A percentile compares a stretch with the other conserved stretches of the same genome.
These are phyloP conservation scores for Fragaria nilgerrensis DNA, from an alignment of 306 rosid genomes.

Conservation along the genomic window DNA sequence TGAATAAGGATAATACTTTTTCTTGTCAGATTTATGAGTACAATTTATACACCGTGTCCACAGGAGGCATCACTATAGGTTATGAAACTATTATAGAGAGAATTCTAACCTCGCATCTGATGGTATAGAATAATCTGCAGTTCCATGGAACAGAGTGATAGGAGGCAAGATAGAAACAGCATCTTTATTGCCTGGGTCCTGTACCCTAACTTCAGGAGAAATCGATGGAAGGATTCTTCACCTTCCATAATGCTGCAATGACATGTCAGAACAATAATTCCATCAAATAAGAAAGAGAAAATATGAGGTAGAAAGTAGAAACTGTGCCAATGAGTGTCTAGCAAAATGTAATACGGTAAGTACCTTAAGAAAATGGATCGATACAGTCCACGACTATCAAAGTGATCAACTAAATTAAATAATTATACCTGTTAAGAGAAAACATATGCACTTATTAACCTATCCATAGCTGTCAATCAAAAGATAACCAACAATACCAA, in stretches of 20 bases:
- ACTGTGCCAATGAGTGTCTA: neutral
- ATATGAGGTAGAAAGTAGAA: neutral
- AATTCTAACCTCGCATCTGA: constrained; percentile 72
- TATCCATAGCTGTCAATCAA: constrained; percentile 27
- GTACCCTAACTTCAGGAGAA: constrained; percentile 74
- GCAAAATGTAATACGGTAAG: constrained; percentile 21
- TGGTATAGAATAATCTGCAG: constrained; percentile 84
- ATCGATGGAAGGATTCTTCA: constrained; percentile 56
- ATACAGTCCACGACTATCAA: constrained; percentile 73
- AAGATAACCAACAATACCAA: constrained; percentile 23
- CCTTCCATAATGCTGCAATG: constrained; percentile 91
- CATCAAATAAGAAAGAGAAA: neutral
- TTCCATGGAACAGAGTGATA: constrained; percentile 77
- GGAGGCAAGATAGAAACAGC: constrained; percentile 65
- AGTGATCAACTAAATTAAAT: constrained; percentile 69
- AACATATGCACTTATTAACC: constrained; percentile 17
- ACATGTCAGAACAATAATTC: neutral
- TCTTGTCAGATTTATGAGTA: neutral
- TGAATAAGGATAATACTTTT: neutral
- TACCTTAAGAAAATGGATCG: constrained; percentile 86
- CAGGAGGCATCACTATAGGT: neutral
- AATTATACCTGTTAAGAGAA: constrained; percentile 69
- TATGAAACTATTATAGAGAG: neutral
- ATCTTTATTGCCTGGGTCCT: constrained; percentile 50
- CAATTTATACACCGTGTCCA: neutral